Percentiles rank a stretch among this genome's conserved stretches.
These are phyloP conservation scores for Lithohypha guttulata DNA, from an alignment of 2,329 filamentous ascomycete species.

Conservation along the genomic window DNA sequence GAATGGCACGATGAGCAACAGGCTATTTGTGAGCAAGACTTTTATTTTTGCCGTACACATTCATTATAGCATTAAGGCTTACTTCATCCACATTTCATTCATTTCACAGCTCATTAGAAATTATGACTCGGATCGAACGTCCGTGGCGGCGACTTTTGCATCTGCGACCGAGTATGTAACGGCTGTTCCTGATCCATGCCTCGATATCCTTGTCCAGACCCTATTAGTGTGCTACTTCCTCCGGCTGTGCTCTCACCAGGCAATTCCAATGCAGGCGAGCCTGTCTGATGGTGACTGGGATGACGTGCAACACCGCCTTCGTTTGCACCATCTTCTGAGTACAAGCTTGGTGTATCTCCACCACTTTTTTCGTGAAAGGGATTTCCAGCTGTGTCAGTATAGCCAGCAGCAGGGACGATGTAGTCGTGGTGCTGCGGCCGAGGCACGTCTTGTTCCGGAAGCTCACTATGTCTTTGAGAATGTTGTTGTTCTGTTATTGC, in stretches of 20 bases:
- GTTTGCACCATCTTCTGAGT: conserved; percentile 1
- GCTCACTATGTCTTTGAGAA: not conserved
- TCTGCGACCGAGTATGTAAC: conserved; percentile 1
- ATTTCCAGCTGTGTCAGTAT: not conserved
- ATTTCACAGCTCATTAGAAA: conserved; percentile 1
- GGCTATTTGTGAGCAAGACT: too few relatives aligned
- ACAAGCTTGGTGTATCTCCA: not conserved
- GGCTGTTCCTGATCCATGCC: conserved; percentile 4
- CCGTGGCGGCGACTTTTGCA: not conserved
- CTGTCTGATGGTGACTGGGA: not conserved
- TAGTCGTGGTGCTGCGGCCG: not conserved
- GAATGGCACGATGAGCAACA: too few relatives aligned
- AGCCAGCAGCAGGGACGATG: not conserved
- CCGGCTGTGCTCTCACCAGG: not conserved
- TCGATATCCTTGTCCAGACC: conserved; percentile 1
- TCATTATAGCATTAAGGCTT: too few relatives aligned
- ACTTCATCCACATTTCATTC: too few relatives aligned
- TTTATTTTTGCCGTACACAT: too few relatives aligned
- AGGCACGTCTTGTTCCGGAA: conserved; percentile 2
- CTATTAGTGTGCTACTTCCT: not conserved
- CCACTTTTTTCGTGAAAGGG: not conserved
- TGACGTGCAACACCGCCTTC: not conserved
- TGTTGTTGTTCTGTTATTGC: conserved; percentile 1
- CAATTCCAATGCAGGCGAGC: not conserved
- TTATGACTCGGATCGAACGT: conserved; percentile 7